Conservation (phyloP, 2,329 filamentous ascomycete genomes). For the Monilinia polystroma region DNA sequence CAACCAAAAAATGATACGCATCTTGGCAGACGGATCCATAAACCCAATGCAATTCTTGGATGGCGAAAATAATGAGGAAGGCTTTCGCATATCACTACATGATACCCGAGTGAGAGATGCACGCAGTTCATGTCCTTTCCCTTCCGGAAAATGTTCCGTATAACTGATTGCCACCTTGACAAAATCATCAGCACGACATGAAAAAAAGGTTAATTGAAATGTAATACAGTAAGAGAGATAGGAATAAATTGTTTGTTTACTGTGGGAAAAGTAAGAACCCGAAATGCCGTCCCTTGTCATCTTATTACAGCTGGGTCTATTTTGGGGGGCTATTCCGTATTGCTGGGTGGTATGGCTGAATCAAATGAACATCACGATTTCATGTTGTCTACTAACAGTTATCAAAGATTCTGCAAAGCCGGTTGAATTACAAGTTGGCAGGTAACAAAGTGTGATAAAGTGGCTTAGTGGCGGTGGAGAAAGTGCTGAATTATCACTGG, state of each 20-base stretch:
- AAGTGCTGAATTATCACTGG: neutral
- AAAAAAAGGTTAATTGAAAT: neutral
- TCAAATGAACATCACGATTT: neutral
- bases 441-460: conserved; percentile 1
- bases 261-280: neutral
- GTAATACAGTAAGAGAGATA: neutral
- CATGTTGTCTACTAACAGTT: conserved; percentile 3
- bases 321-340: conserved; percentile 4
- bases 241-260: conserved; percentile 11
- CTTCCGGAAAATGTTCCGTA: conserved; percentile 3
- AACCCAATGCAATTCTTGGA: conserved; percentile 4
- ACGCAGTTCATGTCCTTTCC: conserved; percentile 9
- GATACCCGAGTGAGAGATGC: conserved; percentile 3
- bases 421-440: conserved; percentile 1
- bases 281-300: neutral
- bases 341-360: conserved; percentile 5
- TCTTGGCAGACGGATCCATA: conserved; percentile 11
- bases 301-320: neutral
- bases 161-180: conserved; percentile 8
- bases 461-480: conserved; percentile 12
- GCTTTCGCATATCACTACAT: conserved; percentile 3
- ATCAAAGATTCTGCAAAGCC: conserved; percentile 9
- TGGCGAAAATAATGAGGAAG: conserved; percentile 2
- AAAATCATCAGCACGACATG: neutral
- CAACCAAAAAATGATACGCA: conserved; percentile 8